A percentile compares a stretch with the other conserved stretches of the same genome.
Evolutionary conservation across 2,329 filamentous ascomycete genomes (phyloP).

Genomic region (Arthrobotrys entomopaga): DNA sequence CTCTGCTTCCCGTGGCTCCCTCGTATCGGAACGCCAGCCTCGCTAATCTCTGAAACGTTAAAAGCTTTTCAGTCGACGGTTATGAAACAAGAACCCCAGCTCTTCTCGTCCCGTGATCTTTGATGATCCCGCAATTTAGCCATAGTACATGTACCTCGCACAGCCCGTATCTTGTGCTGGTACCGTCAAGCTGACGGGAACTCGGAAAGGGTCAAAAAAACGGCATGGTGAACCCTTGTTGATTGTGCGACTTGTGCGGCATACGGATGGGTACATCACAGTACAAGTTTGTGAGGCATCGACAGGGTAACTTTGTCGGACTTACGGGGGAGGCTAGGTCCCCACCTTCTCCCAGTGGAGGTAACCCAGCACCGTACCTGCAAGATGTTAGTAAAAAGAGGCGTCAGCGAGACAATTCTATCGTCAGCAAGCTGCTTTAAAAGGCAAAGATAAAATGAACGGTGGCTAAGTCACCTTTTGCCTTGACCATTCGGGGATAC

Average conservation of each 20-base stretch:
- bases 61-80: neutral
- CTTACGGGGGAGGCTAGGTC: constrained; percentile 16
- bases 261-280: constrained; percentile 28
- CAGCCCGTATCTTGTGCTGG: neutral
- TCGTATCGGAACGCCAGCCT: neutral
- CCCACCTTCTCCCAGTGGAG: constrained; percentile 3
- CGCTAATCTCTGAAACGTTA: constrained; percentile 12
- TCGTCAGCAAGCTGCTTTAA: constrained; percentile 10
- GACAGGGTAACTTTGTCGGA: constrained; percentile 28
- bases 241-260: constrained; percentile 44
- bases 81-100: neutral
- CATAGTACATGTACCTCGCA: neutral
- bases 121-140: constrained; percentile 1
- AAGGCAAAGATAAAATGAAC: constrained; percentile 2
- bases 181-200: no score
- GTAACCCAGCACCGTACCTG: neutral
- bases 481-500: constrained; percentile 1
- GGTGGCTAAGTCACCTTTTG: constrained; percentile 37
- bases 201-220: neutral
- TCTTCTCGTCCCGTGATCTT: constrained; percentile 17
- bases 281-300: constrained; percentile 51
- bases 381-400: neutral
- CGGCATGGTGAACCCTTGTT: neutral
- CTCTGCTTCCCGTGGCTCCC: no score
- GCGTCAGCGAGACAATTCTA: constrained; percentile 37